A percentile compares a stretch with the other conserved stretches of the same genome.
Conservation (phyloP, 2,329 filamentous ascomycete genomes). For the Tolypocladium capitatum region DNA sequence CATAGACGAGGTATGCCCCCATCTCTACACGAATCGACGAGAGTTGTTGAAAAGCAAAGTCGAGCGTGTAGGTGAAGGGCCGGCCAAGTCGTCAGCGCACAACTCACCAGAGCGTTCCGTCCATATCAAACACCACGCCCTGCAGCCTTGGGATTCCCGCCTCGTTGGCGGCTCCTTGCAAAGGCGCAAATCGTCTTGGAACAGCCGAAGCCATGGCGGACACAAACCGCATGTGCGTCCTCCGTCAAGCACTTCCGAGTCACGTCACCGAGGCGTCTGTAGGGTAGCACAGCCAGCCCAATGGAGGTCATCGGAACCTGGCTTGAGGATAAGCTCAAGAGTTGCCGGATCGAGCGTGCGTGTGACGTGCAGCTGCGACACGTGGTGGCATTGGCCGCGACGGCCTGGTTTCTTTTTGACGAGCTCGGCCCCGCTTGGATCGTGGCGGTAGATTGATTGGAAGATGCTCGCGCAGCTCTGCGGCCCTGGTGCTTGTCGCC, state of each 20-base stretch:
- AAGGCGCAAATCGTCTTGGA: constrained; percentile 41
- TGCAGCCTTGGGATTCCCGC: constrained; percentile 30
- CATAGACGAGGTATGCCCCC: no score
- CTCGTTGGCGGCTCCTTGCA: constrained; percentile 23
- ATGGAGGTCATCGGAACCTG: neutral
- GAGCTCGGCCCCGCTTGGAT: neutral
- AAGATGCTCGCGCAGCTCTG: no score
- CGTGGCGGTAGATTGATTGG: no score
- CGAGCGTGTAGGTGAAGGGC: no score
- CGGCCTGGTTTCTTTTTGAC: neutral
- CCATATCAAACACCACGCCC: constrained; percentile 77
- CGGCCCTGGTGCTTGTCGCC: no score
- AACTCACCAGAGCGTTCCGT: constrained; percentile 74
- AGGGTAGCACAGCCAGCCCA: neutral
- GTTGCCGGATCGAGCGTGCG: neutral
- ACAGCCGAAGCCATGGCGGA: constrained; percentile 27
- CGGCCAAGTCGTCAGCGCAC: neutral
- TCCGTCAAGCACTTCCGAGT: neutral
- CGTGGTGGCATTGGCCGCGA: neutral
- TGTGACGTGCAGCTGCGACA: neutral
- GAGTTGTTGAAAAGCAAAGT: no score
- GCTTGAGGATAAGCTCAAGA: neutral
- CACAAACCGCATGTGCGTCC: constrained; percentile 5
- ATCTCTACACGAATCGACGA: no score
- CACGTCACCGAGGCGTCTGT: neutral